Percentiles rank a stretch among this genome's conserved stretches.
These are phyloP conservation scores for Haplosporangium sp. DNA, from an alignment of 371 early-diverging fungal genomes.

Conservation along the genomic window DNA sequence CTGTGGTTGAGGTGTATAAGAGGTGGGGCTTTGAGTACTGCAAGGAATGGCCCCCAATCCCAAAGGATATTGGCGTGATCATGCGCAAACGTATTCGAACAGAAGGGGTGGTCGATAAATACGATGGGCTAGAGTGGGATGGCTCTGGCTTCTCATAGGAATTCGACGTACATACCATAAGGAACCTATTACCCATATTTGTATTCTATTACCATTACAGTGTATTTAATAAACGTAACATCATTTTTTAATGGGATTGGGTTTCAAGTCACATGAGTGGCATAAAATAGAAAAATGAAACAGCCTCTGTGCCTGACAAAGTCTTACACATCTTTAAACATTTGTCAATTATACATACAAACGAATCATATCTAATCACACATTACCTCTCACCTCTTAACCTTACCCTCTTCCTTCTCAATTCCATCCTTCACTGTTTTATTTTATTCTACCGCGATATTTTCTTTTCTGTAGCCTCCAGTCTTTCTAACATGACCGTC, in stretches of 20 bases:
- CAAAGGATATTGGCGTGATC: slow-evolving; percentile 47
- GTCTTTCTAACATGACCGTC: slow-evolving; percentile 12
- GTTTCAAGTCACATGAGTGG: too few relatives aligned
- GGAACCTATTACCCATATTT: background rate
- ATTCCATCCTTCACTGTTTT: too few relatives aligned
- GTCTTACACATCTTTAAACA: too few relatives aligned
- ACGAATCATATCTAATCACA: too few relatives aligned
- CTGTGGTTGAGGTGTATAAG: slow-evolving; percentile 42
- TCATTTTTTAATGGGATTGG: too few relatives aligned
- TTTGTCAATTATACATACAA: too few relatives aligned
- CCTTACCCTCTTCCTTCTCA: too few relatives aligned
- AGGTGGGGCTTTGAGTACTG: slow-evolving; percentile 55
- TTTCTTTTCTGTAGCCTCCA: too few relatives aligned
- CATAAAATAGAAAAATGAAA: too few relatives aligned
- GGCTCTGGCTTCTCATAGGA: slow-evolving; percentile 27
- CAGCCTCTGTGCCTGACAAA: too few relatives aligned
- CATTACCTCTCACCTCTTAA: too few relatives aligned
- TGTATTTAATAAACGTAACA: background rate
- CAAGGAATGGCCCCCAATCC: slow-evolving; percentile 51
- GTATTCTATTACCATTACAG: background rate
- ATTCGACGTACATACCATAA: background rate
- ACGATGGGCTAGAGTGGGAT: slow-evolving; percentile 43
- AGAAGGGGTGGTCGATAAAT: slow-evolving; percentile 31
- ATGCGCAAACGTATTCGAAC: slow-evolving; percentile 50
- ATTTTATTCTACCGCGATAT: too few relatives aligned